Conservation (phyloP, 2,329 filamentous ascomycete species). For the Capronia coronata region DNA sequence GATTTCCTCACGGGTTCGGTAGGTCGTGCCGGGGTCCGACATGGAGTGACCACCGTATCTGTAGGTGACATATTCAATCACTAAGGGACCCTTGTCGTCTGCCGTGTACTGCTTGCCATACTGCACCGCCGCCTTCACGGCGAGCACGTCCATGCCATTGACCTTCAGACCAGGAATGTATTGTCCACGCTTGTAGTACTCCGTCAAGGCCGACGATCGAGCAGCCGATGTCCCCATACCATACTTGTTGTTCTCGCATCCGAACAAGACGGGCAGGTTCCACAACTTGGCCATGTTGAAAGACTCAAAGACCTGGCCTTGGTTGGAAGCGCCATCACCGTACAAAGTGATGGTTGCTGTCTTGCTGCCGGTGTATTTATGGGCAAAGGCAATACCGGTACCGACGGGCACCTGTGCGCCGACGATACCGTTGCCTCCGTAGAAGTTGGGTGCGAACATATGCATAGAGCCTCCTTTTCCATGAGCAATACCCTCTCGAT, state of each 20-base stretch:
- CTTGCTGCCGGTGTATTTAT: conserved; percentile 85
- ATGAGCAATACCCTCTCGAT: conserved; percentile 93
- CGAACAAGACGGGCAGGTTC: conserved; percentile 92
- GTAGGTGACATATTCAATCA: conserved; percentile 99
- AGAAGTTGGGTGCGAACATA: conserved; percentile 98
- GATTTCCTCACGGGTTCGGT: conserved; percentile 98
- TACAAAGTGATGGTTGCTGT: conserved; percentile 86
- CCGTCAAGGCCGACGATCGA: conserved; percentile 89
- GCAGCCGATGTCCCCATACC: conserved; percentile 97
- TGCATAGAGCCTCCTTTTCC: conserved; percentile 99
- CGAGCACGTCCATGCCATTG: conserved; percentile 98
- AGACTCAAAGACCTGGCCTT: conserved; percentile 98
- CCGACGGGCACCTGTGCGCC: conserved; percentile 97
- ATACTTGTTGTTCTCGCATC: conserved; percentile 99
- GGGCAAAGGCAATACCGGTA: conserved; percentile 91
- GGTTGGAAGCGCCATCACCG: conserved; percentile 97
- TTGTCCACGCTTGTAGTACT: conserved; percentile 99
- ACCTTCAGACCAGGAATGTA: conserved; percentile 99
- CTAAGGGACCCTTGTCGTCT: conserved; percentile 81
- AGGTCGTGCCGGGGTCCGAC: conserved; percentile 98
- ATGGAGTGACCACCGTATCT: conserved; percentile 99
- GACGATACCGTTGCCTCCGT: conserved; percentile 97
- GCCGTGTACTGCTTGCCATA: conserved; percentile 85
- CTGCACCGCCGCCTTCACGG: conserved; percentile 91
- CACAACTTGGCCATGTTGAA: conserved; percentile 99